Evolutionary conservation across 2,329 filamentous ascomycete genomes (phyloP).

Genomic region (Colletotrichum tofieldiae): DNA sequence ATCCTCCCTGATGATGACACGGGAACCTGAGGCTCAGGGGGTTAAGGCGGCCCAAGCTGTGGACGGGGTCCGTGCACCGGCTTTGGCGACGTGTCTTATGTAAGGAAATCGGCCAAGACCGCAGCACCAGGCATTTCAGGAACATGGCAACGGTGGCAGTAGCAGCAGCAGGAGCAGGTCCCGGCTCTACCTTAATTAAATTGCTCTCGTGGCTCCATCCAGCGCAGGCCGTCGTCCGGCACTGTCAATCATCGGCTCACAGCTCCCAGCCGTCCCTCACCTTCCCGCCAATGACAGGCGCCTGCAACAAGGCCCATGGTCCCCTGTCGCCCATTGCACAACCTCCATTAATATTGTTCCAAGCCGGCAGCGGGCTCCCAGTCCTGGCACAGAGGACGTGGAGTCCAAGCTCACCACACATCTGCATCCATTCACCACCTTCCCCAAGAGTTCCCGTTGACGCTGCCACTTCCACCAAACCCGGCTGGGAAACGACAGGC

Average conservation of each 20-base stretch:
- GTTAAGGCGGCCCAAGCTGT: neutral
- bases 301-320: conserved; percentile 18
- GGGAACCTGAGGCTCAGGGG: neutral
- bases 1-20: neutral
- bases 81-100: neutral
- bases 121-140: conserved; percentile 5
- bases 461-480: conserved; percentile 8
- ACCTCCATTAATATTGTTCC: conserved; percentile 34
- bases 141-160: conserved; percentile 10
- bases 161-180: neutral
- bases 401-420: conserved; percentile 37
- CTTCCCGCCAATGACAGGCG: conserved; percentile 15
- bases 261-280: neutral
- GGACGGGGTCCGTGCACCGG: neutral
- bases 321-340: conserved; percentile 17
- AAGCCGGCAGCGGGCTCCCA: conserved; percentile 23
- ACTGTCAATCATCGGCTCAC: conserved; percentile 4
- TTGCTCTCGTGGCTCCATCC: conserved; percentile 16
- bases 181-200: neutral
- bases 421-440: conserved; percentile 4
- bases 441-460: conserved; percentile 16
- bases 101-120: neutral
- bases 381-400: conserved; percentile 21
- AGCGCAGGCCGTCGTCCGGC: neutral
- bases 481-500: conserved; percentile 26